phyloP scores from a whole-genome alignment of 139 green algal genomes.

The Closterium sp. region DNA sequence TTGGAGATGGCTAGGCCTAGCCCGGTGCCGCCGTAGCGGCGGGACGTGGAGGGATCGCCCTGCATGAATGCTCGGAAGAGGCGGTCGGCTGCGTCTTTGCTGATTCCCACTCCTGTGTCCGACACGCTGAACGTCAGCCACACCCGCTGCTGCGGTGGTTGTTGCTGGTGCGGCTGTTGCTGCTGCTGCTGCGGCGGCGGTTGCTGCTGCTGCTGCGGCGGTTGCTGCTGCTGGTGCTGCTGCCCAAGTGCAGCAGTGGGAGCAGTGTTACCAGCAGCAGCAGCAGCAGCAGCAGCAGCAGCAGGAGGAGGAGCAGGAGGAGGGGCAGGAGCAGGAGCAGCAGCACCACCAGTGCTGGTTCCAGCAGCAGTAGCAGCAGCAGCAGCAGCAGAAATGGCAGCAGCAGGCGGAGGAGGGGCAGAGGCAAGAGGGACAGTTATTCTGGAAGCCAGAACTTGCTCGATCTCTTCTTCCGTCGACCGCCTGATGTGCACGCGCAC shows the following conservation, averaged over 20 bases:
- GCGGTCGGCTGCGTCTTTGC: background rate
- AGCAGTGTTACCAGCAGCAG: background rate
- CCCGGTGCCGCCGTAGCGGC: slow-evolving; percentile 6
- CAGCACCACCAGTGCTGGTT: background rate
- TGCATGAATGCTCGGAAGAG: slow-evolving; percentile 46
- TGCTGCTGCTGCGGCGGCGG: too few species aligned
- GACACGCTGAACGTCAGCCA: background rate
- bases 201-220: too few species aligned
- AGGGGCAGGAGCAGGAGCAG: background rate
- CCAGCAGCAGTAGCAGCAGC: background rate
- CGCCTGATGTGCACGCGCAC: background rate
- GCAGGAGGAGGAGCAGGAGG: background rate
- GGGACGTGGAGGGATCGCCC: background rate
- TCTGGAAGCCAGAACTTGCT: background rate
- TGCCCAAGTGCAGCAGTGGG: background rate
- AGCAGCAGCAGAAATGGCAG: background rate
- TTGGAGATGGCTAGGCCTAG: slow-evolving; percentile 35
- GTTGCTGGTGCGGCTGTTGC: too few species aligned
- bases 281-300: background rate
- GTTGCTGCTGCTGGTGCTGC: too few species aligned
- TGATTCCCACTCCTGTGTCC: slow-evolving; percentile 39
- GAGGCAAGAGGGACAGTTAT: background rate
- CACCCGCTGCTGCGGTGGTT: background rate
- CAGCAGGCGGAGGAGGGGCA: background rate
- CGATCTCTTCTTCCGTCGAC: background rate